phyloP scores from a whole-genome alignment of 2,329 filamentous ascomycete species.

The Trichoderma arundinaceum region DNA sequence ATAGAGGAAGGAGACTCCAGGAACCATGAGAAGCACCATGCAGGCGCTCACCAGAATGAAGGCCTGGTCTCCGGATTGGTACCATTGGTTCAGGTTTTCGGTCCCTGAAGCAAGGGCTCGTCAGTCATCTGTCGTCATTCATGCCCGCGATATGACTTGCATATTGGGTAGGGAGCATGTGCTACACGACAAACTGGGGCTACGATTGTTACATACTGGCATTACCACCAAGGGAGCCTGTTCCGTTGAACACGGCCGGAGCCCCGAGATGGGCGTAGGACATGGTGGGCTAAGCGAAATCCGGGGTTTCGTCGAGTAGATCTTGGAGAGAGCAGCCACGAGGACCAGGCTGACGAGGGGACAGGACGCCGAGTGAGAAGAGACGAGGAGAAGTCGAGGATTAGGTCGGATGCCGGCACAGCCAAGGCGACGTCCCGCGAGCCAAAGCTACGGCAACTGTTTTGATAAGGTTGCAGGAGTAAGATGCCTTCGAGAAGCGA shows the following conservation, averaged over 20 bases:
- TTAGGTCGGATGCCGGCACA: slow-evolving; percentile 28
- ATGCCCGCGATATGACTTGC: slow-evolving; percentile 14
- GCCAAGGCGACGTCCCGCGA: slow-evolving; percentile 28
- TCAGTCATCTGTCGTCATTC: slow-evolving; percentile 9
- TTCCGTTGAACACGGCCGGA: slow-evolving; percentile 67
- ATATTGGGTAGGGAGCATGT: slow-evolving; percentile 10
- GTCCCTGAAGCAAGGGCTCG: slow-evolving; percentile 56
- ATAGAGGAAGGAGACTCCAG: slow-evolving; percentile 96
- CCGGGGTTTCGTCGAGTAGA: slow-evolving; percentile 21
- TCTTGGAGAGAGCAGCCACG: slow-evolving; percentile 26
- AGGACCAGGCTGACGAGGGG: slow-evolving; percentile 12
- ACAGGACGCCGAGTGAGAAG: slow-evolving; percentile 5
- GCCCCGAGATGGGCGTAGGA: slow-evolving; percentile 65
- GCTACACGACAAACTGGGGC: slow-evolving; percentile 14
- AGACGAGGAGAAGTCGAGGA: slow-evolving; percentile 19
- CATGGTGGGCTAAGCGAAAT: slow-evolving; percentile 49
- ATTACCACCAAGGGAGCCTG: slow-evolving; percentile 73
- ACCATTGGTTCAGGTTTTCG: slow-evolving; percentile 97
- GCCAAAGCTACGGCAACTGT: slow-evolving; percentile 12
- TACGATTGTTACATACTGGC: slow-evolving; percentile 64
- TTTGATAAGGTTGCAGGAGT: slow-evolving; percentile 32
- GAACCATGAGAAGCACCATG: slow-evolving; percentile 96
- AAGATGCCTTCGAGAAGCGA: slow-evolving; percentile 10
- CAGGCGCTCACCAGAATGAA: slow-evolving; percentile 89
- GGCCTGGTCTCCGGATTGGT: slow-evolving; percentile 85